Evolutionary conservation across 495 filamentous ascomycete genomes (phyloP).

Genomic region (Apodospora peruviana): DNA sequence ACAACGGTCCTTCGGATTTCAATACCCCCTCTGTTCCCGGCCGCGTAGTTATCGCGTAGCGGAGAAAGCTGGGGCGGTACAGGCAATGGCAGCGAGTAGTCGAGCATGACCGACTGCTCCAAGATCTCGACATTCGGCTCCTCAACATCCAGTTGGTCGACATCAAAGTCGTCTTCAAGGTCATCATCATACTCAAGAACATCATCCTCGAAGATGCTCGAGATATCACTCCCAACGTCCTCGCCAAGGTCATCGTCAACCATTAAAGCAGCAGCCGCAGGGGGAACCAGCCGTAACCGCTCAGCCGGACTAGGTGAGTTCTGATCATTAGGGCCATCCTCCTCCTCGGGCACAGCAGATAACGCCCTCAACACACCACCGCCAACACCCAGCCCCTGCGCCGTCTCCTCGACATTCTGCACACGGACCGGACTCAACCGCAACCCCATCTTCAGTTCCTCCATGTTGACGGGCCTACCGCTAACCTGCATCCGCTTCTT

Average conservation of each 20-base stretch:
- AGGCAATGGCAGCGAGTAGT: constrained; percentile 27
- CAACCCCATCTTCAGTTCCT: constrained; percentile 75
- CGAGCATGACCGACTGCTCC: constrained; percentile 35
- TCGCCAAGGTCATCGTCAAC: constrained; percentile 31
- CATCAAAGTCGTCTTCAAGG: constrained; percentile 39
- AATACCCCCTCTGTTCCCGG: constrained; percentile 27
- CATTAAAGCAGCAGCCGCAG: constrained; percentile 24
- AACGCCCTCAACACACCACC: background rate
- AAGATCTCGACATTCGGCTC: constrained; percentile 45
- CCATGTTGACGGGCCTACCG: constrained; percentile 74
- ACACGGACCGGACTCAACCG: constrained; percentile 57
- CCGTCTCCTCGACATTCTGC: constrained; percentile 44
- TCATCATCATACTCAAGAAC: no score
- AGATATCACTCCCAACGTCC: constrained; percentile 31
- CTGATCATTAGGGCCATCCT: constrained; percentile 20
- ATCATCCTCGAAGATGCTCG: constrained; percentile 50
- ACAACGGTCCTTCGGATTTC: constrained; percentile 35
- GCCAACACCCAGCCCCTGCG: constrained; percentile 25
- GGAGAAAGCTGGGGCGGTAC: constrained; percentile 39
- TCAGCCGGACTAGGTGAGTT: constrained; percentile 14
- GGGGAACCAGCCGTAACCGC: constrained; percentile 29
- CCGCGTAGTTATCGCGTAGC: constrained; percentile 40
- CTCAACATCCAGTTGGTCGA: constrained; percentile 43
- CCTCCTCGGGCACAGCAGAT: constrained; percentile 32
- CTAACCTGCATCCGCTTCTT: constrained; percentile 72